Base-by-base conservation (phyloP, 768 basidiomycete species). In the Leucosporidium yakuticum region DNA sequence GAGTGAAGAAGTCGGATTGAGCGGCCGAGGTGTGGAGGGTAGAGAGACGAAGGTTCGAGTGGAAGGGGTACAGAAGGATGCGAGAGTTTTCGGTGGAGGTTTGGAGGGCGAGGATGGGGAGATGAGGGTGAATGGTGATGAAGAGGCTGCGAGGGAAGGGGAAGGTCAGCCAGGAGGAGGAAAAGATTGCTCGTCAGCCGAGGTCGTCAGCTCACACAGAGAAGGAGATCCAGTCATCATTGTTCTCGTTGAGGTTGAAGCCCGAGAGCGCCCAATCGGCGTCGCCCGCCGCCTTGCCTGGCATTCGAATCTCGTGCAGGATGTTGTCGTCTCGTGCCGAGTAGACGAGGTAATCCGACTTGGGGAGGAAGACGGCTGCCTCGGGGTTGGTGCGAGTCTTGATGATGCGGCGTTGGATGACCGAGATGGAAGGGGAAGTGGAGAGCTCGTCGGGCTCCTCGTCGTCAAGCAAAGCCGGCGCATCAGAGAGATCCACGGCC, bases 51-150 rank as follows among this genome's bases (percentile, higher is more conserved):
- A 57, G n/a, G 51, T 56, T 15, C 17, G 73, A 74, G 34, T 73
- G 69, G 69, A 77, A 76, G 0, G 77, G 73, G 53, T 76, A 69
- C n/a, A 78, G 61, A 55, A 78, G 72, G 62, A 78, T 64, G 11
- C 76, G 69, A 1, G 70, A 66, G 29, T 34, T 64, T 27, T 47
- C 39, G 54, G 76, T 69, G 34, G 68, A 68, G 49, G 76, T 76
- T 54, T 76, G 76, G 4, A 76, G 68, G 14, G 64, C 63, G 49
- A 76, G 65, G 32, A 74, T 32, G 9, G 73, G 70, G 44, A 70
- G 57, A 20, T 50, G 27, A 19, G 74, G 74, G 51, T 74, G 73
- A 19, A 73, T 31, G 27, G 68, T 49, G 54, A 76, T 62, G 31
- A 62, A 60, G 20, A 76, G 68, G 50, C 63, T 68, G 55, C 4